Percentiles rank a stretch among this genome's conserved stretches.
These are phyloP conservation scores for Neurospora sp. DNA, from an alignment of 495 filamentous ascomycete genomes.

Conservation along the genomic window DNA sequence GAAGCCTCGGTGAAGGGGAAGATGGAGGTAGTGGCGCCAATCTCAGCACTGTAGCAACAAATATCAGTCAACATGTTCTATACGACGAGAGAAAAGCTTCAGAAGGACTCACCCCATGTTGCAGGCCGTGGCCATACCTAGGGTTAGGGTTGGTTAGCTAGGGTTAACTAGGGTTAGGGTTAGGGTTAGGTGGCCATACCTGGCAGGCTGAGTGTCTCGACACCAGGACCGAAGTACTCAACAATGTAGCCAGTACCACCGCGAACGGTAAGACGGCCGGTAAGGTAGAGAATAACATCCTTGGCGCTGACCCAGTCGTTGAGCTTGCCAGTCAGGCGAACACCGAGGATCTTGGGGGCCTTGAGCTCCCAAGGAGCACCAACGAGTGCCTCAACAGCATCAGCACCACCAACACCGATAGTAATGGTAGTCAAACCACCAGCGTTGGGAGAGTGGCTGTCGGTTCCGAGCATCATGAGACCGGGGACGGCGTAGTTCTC, in stretches of 20 bases:
- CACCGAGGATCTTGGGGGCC: conserved; percentile 81
- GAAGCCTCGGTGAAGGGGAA: conserved; percentile 52
- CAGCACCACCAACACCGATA: conserved; percentile 94
- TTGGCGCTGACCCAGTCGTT: conserved; percentile 89
- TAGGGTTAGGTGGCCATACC: no score
- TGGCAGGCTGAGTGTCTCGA: conserved; percentile 79
- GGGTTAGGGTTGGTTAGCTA: no score
- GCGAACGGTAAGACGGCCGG: conserved; percentile 82
- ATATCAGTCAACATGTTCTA: not conserved
- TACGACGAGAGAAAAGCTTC: not conserved
- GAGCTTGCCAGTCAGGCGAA: conserved; percentile 72
- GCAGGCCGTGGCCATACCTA: no score
- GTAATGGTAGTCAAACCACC: conserved; percentile 90
- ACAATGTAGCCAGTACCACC: conserved; percentile 92
- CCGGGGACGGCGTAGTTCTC: conserved; percentile 98
- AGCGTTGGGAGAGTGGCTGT: conserved; percentile 95
- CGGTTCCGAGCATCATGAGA: conserved; percentile 98
- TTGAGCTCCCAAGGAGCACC: conserved; percentile 97
- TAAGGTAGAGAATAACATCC: conserved; percentile 84
- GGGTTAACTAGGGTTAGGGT: no score
- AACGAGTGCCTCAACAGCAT: conserved; percentile 93
- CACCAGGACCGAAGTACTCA: conserved; percentile 82
- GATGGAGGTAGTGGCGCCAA: conserved; percentile 91
- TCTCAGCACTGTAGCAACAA: conserved; percentile 48
- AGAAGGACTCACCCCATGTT: conserved; percentile 50